A percentile compares a stretch with the other conserved stretches of the same genome.
phyloP scores from a whole-genome alignment of 495 filamentous ascomycete genomes.

The Trichoderma gamsii region DNA sequence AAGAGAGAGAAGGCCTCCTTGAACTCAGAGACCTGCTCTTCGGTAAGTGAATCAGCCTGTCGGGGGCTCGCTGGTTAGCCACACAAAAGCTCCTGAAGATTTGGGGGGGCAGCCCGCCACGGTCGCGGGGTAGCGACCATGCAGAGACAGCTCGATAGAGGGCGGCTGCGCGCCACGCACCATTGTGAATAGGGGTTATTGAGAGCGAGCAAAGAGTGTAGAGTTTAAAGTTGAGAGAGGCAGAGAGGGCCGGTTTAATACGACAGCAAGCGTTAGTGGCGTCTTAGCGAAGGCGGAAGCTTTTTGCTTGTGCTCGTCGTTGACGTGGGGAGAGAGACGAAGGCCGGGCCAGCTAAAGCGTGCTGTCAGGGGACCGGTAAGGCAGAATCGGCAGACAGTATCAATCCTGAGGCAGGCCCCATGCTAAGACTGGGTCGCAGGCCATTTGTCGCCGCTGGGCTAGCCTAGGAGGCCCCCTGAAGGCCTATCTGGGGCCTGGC shows the following conservation, averaged over 20 bases:
- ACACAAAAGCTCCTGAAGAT: conserved; percentile 15
- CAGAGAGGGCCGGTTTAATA: neutral
- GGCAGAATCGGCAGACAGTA: conserved; percentile 6
- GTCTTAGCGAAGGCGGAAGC: conserved; percentile 2
- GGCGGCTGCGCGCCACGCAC: neutral
- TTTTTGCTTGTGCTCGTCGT: conserved; percentile 2
- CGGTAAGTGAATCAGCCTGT: conserved; percentile 88
- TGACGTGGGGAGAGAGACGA: conserved; percentile 13
- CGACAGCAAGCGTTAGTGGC: conserved; percentile 2
- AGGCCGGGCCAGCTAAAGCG: neutral
- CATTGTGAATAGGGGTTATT: conserved; percentile 11
- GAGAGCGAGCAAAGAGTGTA: neutral
- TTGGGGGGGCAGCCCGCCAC: conserved; percentile 15
- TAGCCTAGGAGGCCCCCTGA: conserved; percentile 1
- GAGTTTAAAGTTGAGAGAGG: neutral
- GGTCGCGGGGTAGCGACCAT: conserved; percentile 19
- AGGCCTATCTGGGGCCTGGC: neutral
- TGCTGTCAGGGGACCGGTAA: conserved; percentile 9
- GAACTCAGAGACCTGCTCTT: conserved; percentile 99
- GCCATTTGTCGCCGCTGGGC: neutral
- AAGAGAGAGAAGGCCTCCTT: conserved; percentile 99
- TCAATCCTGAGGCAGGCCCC: conserved; percentile 5
- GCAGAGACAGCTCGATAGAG: conserved; percentile 1
- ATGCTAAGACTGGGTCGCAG: neutral
- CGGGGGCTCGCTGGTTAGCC: conserved; percentile 23